phyloP scores from a whole-genome alignment of 106 monocot species.

The Alisma plantagoaquatica region DNA sequence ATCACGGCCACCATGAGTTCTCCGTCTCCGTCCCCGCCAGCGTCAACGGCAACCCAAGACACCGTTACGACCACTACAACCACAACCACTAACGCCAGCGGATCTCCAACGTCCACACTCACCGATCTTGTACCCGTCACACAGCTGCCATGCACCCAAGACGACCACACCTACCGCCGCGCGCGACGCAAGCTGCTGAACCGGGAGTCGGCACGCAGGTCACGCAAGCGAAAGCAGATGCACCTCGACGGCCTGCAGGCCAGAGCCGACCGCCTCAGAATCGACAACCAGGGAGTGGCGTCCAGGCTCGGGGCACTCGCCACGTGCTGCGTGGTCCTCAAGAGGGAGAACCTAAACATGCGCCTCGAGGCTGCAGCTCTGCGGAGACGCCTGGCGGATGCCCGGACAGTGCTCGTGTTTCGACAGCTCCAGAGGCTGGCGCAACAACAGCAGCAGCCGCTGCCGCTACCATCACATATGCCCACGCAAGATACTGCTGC shows the following conservation, averaged over 20 bases:
- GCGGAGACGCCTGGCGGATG: not conserved
- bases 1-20: too few relatives aligned
- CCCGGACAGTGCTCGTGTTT: not conserved
- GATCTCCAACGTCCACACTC: too few relatives aligned
- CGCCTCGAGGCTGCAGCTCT: slow-evolving; percentile 1
- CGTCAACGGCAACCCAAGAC: too few relatives aligned
- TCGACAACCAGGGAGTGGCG: slow-evolving; percentile 8
- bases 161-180: not conserved
- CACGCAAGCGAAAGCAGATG: slow-evolving; percentile 2
- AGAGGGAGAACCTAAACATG: not conserved
- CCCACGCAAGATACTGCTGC: too few relatives aligned
- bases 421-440: slow-evolving; percentile 7
- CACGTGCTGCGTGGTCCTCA: not conserved
- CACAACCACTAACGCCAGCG: not conserved
- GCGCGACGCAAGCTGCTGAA: slow-evolving; percentile 5
- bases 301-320: slow-evolving; percentile 4
- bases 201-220: slow-evolving; percentile 11
- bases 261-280: not conserved
- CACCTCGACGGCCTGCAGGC: not conserved
- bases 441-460: not conserved
- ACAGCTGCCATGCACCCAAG: not conserved
- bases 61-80: too few relatives aligned
- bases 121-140: too few relatives aligned
- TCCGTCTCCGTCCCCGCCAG: too few relatives aligned
- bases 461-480: too few relatives aligned